phyloP scores from a whole-genome alignment of 2,329 filamentous ascomycete species.

The Neophaeococcomyces aloes region DNA sequence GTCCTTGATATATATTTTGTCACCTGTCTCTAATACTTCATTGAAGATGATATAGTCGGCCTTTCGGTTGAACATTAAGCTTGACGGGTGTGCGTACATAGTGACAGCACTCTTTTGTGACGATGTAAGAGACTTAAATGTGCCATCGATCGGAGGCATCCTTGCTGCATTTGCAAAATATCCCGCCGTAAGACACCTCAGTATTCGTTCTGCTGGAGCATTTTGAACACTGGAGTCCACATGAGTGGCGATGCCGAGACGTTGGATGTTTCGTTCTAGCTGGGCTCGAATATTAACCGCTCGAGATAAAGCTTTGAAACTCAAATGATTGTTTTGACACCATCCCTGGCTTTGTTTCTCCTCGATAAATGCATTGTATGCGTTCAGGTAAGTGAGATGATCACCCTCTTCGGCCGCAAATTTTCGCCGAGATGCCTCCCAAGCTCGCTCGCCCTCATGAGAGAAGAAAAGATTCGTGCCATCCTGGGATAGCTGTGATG shows the following conservation, averaged over 20 bases:
- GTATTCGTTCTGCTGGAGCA: slow-evolving; percentile 58
- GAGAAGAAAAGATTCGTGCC: slow-evolving; percentile 67
- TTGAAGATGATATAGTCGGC: slow-evolving; percentile 95
- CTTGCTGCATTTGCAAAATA: slow-evolving; percentile 89
- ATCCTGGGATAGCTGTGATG: slow-evolving; percentile 52
- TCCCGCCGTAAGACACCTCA: slow-evolving; percentile 73
- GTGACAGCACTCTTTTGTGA: slow-evolving; percentile 49
- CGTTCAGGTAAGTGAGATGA: slow-evolving; percentile 82
- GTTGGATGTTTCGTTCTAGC: slow-evolving; percentile 74
- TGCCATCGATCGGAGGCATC: slow-evolving; percentile 83
- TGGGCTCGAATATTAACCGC: slow-evolving; percentile 82
- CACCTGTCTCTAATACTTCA: slow-evolving; percentile 78
- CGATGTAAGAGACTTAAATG: slow-evolving; percentile 66
- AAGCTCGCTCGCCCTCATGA: slow-evolving; percentile 61
- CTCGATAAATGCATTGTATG: slow-evolving; percentile 79
- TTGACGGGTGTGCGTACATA: slow-evolving; percentile 81
- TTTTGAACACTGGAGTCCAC: slow-evolving; percentile 22
- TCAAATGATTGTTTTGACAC: slow-evolving; percentile 76
- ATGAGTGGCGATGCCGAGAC: slow-evolving; percentile 58
- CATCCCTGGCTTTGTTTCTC: slow-evolving; percentile 76
- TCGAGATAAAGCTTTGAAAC: slow-evolving; percentile 71
- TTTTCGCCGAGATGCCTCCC: slow-evolving; percentile 63
- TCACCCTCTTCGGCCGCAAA: slow-evolving; percentile 93
- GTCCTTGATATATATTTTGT: slow-evolving; percentile 83
- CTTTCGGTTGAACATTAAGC: slow-evolving; percentile 90